phyloP scores from a whole-genome alignment of 2,329 filamentous ascomycete genomes.

The Alternaria triticina region DNA sequence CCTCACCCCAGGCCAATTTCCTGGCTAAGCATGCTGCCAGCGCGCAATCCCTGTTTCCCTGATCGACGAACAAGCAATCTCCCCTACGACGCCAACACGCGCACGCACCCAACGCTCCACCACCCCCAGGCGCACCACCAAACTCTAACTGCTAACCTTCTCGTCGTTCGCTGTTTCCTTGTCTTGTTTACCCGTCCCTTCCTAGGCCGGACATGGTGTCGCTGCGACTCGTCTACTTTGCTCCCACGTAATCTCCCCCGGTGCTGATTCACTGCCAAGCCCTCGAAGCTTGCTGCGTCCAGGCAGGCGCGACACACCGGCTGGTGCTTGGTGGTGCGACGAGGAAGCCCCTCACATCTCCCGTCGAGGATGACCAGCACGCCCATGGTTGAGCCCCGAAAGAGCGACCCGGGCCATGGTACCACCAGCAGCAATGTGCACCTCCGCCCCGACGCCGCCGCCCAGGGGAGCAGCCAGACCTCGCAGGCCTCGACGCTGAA shows the following conservation, averaged over 20 bases:
- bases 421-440: conserved; percentile 6
- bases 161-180: neutral
- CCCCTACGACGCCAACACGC: conserved; percentile 1
- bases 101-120: conserved; percentile 7
- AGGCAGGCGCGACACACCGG: conserved; percentile 21
- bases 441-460: conserved; percentile 27
- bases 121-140: conserved; percentile 3
- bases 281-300: conserved; percentile 7
- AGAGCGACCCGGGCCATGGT: conserved; percentile 28
- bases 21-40: conserved; percentile 1
- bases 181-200: neutral
- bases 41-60: conserved; percentile 26
- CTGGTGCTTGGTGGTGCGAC: conserved; percentile 23
- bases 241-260: conserved; percentile 33
- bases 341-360: conserved; percentile 23
- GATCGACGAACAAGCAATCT: conserved; percentile 20
- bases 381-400: conserved; percentile 38
- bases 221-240: conserved; percentile 31
- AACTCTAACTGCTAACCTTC: neutral
- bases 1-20: conserved; percentile 1
- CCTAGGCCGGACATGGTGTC: conserved; percentile 28
- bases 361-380: conserved; percentile 37
- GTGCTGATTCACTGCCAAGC: conserved; percentile 29
- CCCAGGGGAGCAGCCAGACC: neutral
- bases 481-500: conserved; percentile 1